Percentiles rank a stretch among this genome's conserved stretches.
Conservation (phyloP, 2,329 filamentous ascomycete species). For the Fusarium nanum region DNA sequence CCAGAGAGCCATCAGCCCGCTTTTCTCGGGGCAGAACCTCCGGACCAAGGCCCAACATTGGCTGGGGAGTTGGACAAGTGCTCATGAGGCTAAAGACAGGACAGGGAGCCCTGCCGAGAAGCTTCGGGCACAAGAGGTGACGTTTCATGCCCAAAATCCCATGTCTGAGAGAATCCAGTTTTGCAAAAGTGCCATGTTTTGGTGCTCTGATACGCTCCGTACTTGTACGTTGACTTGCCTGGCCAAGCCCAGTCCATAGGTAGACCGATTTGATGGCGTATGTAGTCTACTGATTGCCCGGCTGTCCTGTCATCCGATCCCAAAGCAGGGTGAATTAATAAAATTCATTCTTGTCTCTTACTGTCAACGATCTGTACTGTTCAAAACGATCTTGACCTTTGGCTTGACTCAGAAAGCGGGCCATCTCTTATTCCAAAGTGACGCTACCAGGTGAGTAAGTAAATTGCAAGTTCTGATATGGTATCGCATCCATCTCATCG, state of each 20-base stretch:
- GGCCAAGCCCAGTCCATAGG: background rate
- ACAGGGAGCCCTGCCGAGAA: slow-evolving; percentile 15
- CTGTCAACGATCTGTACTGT: slow-evolving; percentile 1
- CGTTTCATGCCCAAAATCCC: slow-evolving; percentile 33
- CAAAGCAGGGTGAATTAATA: slow-evolving; percentile 20
- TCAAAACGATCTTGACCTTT: background rate
- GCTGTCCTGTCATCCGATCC: slow-evolving; percentile 27
- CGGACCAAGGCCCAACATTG: background rate
- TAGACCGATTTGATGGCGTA: slow-evolving; percentile 7
- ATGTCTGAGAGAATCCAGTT: slow-evolving; percentile 35
- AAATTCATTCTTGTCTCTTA: slow-evolving; percentile 15
- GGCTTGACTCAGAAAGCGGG: slow-evolving; percentile 30
- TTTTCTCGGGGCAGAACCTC: slow-evolving; percentile 33
- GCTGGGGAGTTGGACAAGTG: background rate
- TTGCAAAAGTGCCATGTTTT: slow-evolving; percentile 41
- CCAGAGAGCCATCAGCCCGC: background rate
- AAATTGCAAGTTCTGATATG: slow-evolving; percentile 13
- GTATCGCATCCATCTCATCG: background rate
- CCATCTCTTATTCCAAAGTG: slow-evolving; percentile 4
- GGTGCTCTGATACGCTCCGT: background rate
- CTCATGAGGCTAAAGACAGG: slow-evolving; percentile 13
- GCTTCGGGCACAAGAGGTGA: slow-evolving; percentile 21
- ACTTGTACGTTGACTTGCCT: background rate
- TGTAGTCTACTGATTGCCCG: background rate
- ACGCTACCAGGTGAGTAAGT: slow-evolving; percentile 11